Percentiles rank a stretch among this genome's conserved stretches.
Evolutionary conservation across 2,329 filamentous ascomycete genomes (phyloP).

Genomic region (Diplocarpon rosae): DNA sequence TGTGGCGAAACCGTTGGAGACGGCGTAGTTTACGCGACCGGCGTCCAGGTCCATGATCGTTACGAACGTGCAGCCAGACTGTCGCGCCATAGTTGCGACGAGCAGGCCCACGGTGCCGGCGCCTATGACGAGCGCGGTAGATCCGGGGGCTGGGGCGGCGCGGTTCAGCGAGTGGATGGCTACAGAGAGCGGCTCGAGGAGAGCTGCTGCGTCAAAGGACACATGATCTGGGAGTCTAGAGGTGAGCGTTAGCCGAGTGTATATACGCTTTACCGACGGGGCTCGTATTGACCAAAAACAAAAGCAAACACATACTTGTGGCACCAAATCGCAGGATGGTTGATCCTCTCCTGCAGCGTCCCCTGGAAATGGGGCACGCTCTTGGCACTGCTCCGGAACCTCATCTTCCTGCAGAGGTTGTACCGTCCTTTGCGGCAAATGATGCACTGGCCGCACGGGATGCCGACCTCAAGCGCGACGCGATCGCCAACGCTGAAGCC

Average conservation of each 20-base stretch:
- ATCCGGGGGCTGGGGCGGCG: constrained; percentile 39
- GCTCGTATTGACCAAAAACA: too few relatives aligned
- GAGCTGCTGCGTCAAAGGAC: constrained; percentile 47
- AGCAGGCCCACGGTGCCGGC: constrained; percentile 53
- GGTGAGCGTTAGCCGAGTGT: constrained; percentile 3
- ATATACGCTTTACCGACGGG: neutral
- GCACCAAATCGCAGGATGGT: constrained; percentile 49
- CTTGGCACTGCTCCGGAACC: constrained; percentile 51
- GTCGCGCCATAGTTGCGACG: constrained; percentile 50
- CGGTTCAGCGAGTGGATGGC: constrained; percentile 51
- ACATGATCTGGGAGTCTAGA: constrained; percentile 45
- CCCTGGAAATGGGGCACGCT: constrained; percentile 53
- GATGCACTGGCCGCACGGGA: constrained; percentile 83
- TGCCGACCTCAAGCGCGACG: constrained; percentile 74
- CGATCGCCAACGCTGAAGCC: constrained; percentile 45
- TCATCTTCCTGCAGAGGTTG: constrained; percentile 51
- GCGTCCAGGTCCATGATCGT: constrained; percentile 50
- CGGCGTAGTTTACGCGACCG: constrained; percentile 47
- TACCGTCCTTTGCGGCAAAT: constrained; percentile 79
- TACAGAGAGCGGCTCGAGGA: constrained; percentile 51
- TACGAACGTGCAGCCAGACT: constrained; percentile 47
- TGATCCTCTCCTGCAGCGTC: constrained; percentile 50
- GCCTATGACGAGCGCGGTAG: constrained; percentile 51
- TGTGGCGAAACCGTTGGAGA: constrained; percentile 47
- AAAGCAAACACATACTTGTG: constrained; percentile 38